Percentiles rank a stretch among this genome's conserved stretches.
These are phyloP conservation scores for Oxalis stricta DNA, from an alignment of 441 rosid genomes.

Conservation along the genomic window DNA sequence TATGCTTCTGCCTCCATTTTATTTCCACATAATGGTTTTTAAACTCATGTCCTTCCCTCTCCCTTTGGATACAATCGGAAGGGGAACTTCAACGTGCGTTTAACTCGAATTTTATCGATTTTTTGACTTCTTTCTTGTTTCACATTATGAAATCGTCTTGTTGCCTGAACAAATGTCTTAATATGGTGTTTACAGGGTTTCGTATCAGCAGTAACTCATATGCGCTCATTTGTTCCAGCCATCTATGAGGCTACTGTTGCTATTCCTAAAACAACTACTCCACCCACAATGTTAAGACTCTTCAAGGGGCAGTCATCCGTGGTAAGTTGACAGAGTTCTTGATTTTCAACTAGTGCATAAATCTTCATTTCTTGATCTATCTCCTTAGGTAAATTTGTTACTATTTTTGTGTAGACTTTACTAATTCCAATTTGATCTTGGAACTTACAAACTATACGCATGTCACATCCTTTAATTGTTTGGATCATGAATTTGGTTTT, in stretches of 20 bases:
- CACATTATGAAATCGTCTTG: background rate
- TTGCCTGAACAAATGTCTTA: background rate
- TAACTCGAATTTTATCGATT: too few species aligned
- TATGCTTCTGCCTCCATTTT: background rate
- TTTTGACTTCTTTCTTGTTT: background rate
- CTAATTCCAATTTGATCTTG: background rate
- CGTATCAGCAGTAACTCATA: slow-evolving; percentile 88
- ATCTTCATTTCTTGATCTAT: slow-evolving; percentile 1
- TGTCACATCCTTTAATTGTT: background rate
- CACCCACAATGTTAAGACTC: slow-evolving; percentile 82
- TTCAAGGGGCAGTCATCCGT: slow-evolving; percentile 88
- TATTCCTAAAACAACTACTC: slow-evolving; percentile 69
- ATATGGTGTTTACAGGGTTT: slow-evolving; percentile 56
- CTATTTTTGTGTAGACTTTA: background rate
- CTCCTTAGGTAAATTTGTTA: background rate
- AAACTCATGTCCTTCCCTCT: too few species aligned
- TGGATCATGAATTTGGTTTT: background rate
- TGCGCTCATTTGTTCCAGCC: slow-evolving; percentile 95
- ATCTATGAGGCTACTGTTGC: slow-evolving; percentile 83
- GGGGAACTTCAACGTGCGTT: too few species aligned
- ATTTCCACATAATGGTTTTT: too few species aligned
- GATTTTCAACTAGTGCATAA: slow-evolving; percentile 4
- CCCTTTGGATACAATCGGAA: too few species aligned
- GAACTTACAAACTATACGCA: background rate
- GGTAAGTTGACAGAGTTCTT: slow-evolving; percentile 36